These are phyloP conservation scores for Daphne laureola DNA, from an alignment of 441 rosid genomes.

Conservation along the genomic window DNA sequence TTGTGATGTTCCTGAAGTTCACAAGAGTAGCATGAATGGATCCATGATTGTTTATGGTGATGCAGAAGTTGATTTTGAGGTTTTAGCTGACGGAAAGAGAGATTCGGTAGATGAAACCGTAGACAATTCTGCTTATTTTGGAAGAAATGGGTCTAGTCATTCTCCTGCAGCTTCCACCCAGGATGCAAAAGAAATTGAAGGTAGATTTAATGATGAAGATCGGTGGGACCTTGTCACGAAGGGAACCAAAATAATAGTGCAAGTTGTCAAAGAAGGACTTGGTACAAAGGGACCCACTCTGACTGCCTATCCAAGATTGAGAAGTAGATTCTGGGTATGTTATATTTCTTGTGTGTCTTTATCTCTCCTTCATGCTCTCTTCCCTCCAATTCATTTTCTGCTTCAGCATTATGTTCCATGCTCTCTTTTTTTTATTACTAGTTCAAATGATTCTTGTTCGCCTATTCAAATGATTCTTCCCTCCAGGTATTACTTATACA, in stretches of 20 bases:
- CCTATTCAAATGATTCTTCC: too few species aligned
- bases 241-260: slow-evolving; percentile 92
- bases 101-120: slow-evolving; percentile 34
- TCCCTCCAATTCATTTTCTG: not conserved
- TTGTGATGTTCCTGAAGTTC: slow-evolving; percentile 47
- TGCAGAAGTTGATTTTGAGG: slow-evolving; percentile 35
- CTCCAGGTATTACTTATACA: slow-evolving; percentile 61
- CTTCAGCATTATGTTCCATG: slow-evolving; percentile 1
- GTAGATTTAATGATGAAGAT: slow-evolving; percentile 27
- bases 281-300: slow-evolving; percentile 89
- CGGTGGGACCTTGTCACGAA: slow-evolving; percentile 70
- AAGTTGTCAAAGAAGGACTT: slow-evolving; percentile 95
- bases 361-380: slow-evolving; percentile 3
- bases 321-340: slow-evolving; percentile 95
- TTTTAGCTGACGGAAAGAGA: slow-evolving; percentile 35
- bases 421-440: too few species aligned
- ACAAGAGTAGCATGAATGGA: slow-evolving; percentile 46
- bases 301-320: slow-evolving; percentile 83
- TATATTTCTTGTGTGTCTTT: slow-evolving; percentile 8
- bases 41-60: slow-evolving; percentile 39
- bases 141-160: slow-evolving; percentile 25
- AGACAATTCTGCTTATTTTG: slow-evolving; percentile 23
- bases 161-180: slow-evolving; percentile 25
- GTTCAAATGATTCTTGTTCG: too few species aligned
- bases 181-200: slow-evolving; percentile 27